Evolutionary conservation across 2,329 filamentous ascomycete genomes (phyloP).

Genomic region (Pseudogymnoascus destructans): DNA sequence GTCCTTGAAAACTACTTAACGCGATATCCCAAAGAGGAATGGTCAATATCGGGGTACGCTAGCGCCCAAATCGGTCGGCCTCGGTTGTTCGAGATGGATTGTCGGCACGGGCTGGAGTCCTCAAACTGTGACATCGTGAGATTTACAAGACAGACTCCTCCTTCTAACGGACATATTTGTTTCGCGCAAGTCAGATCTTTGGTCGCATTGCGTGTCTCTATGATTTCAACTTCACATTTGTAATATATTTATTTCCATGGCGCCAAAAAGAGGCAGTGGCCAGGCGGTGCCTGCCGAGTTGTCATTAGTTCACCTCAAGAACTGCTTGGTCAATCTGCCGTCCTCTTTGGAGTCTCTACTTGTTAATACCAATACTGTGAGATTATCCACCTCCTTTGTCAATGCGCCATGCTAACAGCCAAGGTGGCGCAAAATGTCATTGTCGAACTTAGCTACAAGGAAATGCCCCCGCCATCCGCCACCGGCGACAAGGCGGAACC

Average conservation of each 20-base stretch:
- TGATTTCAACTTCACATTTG: background rate
- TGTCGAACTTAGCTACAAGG: constrained; percentile 74
- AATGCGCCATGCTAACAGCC: constrained; percentile 12
- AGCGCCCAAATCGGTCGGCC: constrained; percentile 2
- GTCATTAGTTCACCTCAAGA: constrained; percentile 77
- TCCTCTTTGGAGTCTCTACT: constrained; percentile 71
- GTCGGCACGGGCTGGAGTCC: constrained; percentile 2
- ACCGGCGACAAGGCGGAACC: constrained; percentile 33
- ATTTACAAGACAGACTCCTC: background rate
- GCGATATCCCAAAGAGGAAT: background rate
- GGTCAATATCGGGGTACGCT: background rate
- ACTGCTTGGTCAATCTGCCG: constrained; percentile 88
- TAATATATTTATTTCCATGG: constrained; percentile 9
- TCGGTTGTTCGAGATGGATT: constrained; percentile 9
- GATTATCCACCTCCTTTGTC: constrained; percentile 23
- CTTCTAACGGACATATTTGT: background rate
- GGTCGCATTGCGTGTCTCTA: constrained; percentile 5
- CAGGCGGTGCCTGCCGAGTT: constrained; percentile 67
- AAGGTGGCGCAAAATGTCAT: constrained; percentile 91
- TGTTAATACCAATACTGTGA: constrained; percentile 78
- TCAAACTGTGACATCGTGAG: background rate
- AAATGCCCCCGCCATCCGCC: constrained; percentile 36
- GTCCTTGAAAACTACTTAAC: constrained; percentile 4
- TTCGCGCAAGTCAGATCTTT: background rate
- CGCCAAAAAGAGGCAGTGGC: constrained; percentile 31